A percentile compares a stretch with the other conserved stretches of the same genome.
Conservation (phyloP, 1,284 basidiomycete genomes). For the Thelephora terrestris region DNA sequence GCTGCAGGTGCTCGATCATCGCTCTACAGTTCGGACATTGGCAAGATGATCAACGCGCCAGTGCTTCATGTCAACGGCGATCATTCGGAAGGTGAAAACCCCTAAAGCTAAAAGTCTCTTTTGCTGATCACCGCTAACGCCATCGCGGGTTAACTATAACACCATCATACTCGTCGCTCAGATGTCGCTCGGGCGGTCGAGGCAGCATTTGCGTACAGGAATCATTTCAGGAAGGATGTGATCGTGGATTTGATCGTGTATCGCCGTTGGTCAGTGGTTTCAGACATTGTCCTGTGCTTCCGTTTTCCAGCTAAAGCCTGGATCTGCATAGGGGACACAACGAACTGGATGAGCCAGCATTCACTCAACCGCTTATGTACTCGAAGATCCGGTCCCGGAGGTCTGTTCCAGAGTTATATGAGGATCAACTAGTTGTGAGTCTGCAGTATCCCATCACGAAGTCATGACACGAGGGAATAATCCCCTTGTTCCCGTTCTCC, state of each 20-base stretch:
- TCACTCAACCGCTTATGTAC: constrained; percentile 88
- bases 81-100: constrained; percentile 62
- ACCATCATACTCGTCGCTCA: constrained; percentile 16
- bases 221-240: constrained; percentile 79
- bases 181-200: constrained; percentile 74
- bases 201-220: constrained; percentile 74
- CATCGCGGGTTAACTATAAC: not conserved
- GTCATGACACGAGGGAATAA: not conserved
- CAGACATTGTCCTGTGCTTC: not conserved
- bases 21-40: constrained; percentile 81
- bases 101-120: constrained; percentile 10
- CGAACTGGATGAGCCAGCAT: constrained; percentile 83
- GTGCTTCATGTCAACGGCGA: constrained; percentile 91
- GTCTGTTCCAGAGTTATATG: constrained; percentile 76
- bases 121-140: not conserved
- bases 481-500: constrained; percentile 1
- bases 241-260: constrained; percentile 86
- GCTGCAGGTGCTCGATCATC: constrained; percentile 75
- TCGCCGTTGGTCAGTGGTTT: constrained; percentile 53
- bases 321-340: constrained; percentile 59
- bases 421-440: constrained; percentile 64
- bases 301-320: not conserved
- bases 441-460: not conserved
- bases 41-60: constrained; percentile 84
- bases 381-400: constrained; percentile 68